Evolutionary conservation across 1,139 yeast genomes (phyloP).

Genomic region (Candida mesenterica): DNA sequence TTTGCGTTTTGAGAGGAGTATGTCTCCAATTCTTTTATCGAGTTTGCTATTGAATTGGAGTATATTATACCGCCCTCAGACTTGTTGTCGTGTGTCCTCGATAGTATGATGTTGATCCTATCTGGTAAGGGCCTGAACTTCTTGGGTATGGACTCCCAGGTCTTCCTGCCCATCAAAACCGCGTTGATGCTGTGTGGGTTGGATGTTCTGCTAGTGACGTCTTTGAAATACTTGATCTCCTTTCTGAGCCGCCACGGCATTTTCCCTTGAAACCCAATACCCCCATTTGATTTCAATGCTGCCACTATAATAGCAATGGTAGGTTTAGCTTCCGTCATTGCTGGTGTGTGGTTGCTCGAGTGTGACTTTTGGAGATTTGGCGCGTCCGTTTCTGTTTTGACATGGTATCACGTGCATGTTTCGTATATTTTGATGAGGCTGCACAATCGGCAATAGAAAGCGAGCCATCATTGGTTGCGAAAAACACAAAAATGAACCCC

Average conservation of each 20-base stretch:
- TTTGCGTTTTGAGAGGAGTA: slow-evolving; percentile 13
- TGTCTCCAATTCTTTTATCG: slow-evolving; percentile 28
- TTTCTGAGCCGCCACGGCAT: slow-evolving; percentile 86
- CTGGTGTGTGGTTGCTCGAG: too few relatives aligned
- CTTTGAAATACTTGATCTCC: slow-evolving; percentile 83
- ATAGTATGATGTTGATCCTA: slow-evolving; percentile 73
- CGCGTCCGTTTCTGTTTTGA: too few relatives aligned
- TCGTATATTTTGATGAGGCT: too few relatives aligned
- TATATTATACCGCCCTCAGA: slow-evolving; percentile 18
- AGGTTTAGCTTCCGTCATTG: slow-evolving; percentile 12
- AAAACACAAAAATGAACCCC: too few relatives aligned
- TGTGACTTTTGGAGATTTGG: too few relatives aligned
- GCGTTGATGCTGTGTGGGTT: slow-evolving; percentile 52
- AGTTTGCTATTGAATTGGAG: slow-evolving; percentile 47
- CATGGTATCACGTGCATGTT: too few relatives aligned
- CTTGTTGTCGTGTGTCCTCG: slow-evolving; percentile 42
- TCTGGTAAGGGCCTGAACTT: slow-evolving; percentile 80
- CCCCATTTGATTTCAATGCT: slow-evolving; percentile 73
- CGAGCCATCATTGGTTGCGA: too few relatives aligned
- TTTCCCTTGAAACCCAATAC: slow-evolving; percentile 79
- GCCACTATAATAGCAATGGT: slow-evolving; percentile 75
- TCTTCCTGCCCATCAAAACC: slow-evolving; percentile 93
- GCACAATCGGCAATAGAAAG: too few relatives aligned
- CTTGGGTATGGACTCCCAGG: slow-evolving; percentile 91
- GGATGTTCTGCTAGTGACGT: slow-evolving; percentile 56